Base-by-base conservation (phyloP, 2,329 filamentous ascomycete genomes). In the Pseudocercospora vitis region DNA sequence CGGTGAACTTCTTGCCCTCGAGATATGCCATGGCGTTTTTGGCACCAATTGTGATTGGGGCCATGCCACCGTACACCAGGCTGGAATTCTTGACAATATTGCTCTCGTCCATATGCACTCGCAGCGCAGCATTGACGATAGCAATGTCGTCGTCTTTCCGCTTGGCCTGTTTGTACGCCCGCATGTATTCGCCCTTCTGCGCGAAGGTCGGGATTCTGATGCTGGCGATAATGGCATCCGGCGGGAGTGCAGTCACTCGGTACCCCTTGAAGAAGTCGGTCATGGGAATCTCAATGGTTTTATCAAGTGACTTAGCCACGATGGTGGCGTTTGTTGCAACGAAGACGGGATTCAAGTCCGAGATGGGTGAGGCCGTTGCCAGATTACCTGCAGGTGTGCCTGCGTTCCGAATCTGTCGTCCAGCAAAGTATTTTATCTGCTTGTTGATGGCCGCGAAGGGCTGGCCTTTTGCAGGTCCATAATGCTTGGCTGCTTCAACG, bases 71-170 rank as follows among this genome's bases (percentile, higher is more conserved):
- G 63, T 96, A 97, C 2, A 95, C 88, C 18, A 99, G 78, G 63
- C 87, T 89, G 55, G 83, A 85, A 59, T 86, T 85, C 56, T 85
- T 79, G 4, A 97, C 89, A 1, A 83, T 70, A 35, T 92, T 82
- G 1, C 80, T 78, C 2, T 87, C 80, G 32, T 85, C 81, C 2
- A 97, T 73, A 4, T 81, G 82, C 4, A 97, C 79, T 29, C 89
- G 83, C 53, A 97, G 73, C 1, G 92, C 91, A 23, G 88, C 85
- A 45, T 95, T 97, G 19, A 97, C 94, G 64, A 99, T 97, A 2
- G 94, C 94, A 68, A 99, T 97, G 68, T 99, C 94, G 65, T 99
- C 94, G 65, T 99, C 94, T 69, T 97, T 97, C 61, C 94, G 79
- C 77, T 99, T 99, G 0, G 94, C 85, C 70, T 97, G 92, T 73